A percentile compares a stretch with the other conserved stretches of the same genome.
These are phyloP conservation scores for Ascomycota sp. DNA, from an alignment of 2,329 filamentous ascomycete genomes.

Conservation along the genomic window DNA sequence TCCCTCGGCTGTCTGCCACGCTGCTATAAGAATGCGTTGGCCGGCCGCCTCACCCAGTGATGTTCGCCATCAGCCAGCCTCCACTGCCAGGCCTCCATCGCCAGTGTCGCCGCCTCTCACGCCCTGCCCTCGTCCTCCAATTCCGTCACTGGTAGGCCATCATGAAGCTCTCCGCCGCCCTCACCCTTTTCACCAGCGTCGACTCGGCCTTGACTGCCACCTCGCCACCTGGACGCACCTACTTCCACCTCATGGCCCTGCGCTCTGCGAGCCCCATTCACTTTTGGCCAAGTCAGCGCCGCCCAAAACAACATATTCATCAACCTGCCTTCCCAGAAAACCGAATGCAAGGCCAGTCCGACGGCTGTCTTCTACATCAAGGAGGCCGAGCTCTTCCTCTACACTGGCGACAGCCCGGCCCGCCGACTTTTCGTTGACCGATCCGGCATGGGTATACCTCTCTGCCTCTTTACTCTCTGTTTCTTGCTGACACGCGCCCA, in stretches of 20 bases:
- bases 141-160: too few species aligned
- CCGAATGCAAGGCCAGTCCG: conserved; percentile 27
- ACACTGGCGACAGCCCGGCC: conserved; percentile 14
- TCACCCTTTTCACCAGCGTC: conserved; percentile 8
- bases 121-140: too few species aligned
- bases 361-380: conserved; percentile 30
- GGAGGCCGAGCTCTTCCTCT: conserved; percentile 26
- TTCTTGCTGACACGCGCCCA: conserved; percentile 1
- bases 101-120: background rate
- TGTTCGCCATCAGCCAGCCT: too few species aligned
- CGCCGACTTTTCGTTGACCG: conserved; percentile 34
- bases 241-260: conserved; percentile 29
- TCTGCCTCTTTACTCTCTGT: background rate
- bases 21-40: too few species aligned
- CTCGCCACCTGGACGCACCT: conserved; percentile 8
- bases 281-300: conserved; percentile 23
- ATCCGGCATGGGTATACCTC: conserved; percentile 32
- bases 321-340: conserved; percentile 21
- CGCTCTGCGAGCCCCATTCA: conserved; percentile 29
- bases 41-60: too few species aligned
- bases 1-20: too few species aligned
- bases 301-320: conserved; percentile 21
- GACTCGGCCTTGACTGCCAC: conserved; percentile 9
- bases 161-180: conserved; percentile 11
- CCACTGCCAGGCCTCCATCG: too few species aligned